Evolutionary conservation across 148 eudicot species (phyloP), one percentile per base, ranked within the genome.

Genomic region (Mesembryanthemum crystallinum): DNA sequence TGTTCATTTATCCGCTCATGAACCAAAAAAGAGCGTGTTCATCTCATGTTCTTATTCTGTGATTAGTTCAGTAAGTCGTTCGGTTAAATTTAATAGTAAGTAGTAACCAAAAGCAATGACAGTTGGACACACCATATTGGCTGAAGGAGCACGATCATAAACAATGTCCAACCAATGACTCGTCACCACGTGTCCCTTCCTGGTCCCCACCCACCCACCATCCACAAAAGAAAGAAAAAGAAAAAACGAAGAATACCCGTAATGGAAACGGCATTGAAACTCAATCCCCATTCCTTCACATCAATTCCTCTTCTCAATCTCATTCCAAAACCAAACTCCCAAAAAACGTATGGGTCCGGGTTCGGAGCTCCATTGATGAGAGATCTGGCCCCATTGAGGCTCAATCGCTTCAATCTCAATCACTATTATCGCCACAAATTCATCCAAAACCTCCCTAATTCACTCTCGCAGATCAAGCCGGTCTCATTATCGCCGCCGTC

Each of bases 361-460:
- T 47, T 14, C 45, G 57, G 11, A 45, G 11, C 2, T 45, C 49
- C 49, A 21, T 35, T 74, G 72, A 87, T 85, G 88, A 81, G 75
- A 78, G 25, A 61, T 54, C 57, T 72, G 35, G 45, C 55, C 57
- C 60, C 25, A 4, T 47, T 75, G 70, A 80, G 39, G 28, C 37
- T 70, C 4, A 52, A 52, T 21, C 61, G n/a, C n/a, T n/a, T n/a
- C n/a, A n/a, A n/a, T n/a, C n/a, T n/a, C n/a, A n/a, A n/a, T n/a
- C n/a, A n/a, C n/a, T n/a, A n/a, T n/a, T n/a, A n/a, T n/a, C n/a
- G n/a, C 27, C 21, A 27, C 27, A 52, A 69, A 32, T 21, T 55
- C 28, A 76, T 17, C 32, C 69, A 51, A 1, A 67, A 21, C 45
- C 39, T 39, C 30, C 68, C 11, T 6, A 65, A 66, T 59, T 47